Evolutionary conservation across 108 stramenopile genomes (phyloP).

Genomic region (Nitzschia sp.): DNA sequence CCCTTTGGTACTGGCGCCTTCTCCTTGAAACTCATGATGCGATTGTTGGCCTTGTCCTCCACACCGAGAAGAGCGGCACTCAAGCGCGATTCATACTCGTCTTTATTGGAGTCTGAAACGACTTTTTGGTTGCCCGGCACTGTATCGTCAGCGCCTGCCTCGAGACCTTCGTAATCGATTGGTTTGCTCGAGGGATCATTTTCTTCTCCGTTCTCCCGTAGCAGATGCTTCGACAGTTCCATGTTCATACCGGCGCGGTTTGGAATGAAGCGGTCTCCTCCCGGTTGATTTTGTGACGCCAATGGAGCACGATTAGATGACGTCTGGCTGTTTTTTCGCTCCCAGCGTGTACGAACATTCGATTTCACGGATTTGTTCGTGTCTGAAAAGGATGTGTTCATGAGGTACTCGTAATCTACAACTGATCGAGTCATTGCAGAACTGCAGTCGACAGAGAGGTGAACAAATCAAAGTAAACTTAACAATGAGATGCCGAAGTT

Average conservation of each 20-base stretch:
- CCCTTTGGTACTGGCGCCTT: slow-evolving; percentile 96
- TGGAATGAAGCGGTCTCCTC: slow-evolving; percentile 74
- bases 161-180: slow-evolving; percentile 47
- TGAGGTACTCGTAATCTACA: slow-evolving; percentile 83
- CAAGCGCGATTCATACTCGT: slow-evolving; percentile 60
- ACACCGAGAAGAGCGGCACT: slow-evolving; percentile 67
- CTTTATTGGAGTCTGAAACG: slow-evolving; percentile 88
- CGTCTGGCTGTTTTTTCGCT: slow-evolving; percentile 60
- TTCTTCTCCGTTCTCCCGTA: slow-evolving; percentile 50
- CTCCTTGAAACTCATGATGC: slow-evolving; percentile 92
- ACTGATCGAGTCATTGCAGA: slow-evolving; percentile 71
- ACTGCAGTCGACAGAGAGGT: neutral
- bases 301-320: slow-evolving; percentile 23
- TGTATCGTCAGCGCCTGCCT: slow-evolving; percentile 39
- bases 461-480: neutral
- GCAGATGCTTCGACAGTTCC: slow-evolving; percentile 66
- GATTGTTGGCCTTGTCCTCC: slow-evolving; percentile 56
- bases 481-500: neutral
- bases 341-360: slow-evolving; percentile 82
- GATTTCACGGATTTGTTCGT: slow-evolving; percentile 75
- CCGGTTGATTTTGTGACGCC: slow-evolving; percentile 13
- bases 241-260: slow-evolving; percentile 73
- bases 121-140: slow-evolving; percentile 45
- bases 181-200: slow-evolving; percentile 45
- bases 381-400: slow-evolving; percentile 85